Evolutionary conservation across 164 flowering plant genomes (phyloP), one percentile per base, ranked within the genome.

Genomic region (Chimonanthus salicifolius): DNA sequence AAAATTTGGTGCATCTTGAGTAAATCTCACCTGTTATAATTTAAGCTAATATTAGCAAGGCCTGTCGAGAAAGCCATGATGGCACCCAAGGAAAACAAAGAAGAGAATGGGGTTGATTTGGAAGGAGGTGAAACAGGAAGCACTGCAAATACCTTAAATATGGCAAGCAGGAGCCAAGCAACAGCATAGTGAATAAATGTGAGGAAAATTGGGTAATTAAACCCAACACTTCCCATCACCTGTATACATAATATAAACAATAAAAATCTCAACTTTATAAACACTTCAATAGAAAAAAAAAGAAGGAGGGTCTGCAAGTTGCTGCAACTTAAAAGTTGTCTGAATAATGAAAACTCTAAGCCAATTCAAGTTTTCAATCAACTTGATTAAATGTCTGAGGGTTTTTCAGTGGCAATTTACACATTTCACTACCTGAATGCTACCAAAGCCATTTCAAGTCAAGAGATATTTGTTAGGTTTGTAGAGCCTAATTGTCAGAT

Each of bases 211-310:
- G 98, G 98, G 75, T 78, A 91, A 68, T 87, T 86, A 64, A 93
- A 94, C 20, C 98, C 98, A 72, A 90, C 84, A 80, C 64, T 88
- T 43, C 90, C 92, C 94, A 94, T 85, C 68, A 94, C 97, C 98
- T 94, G 81, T 16, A 69, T 50, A 47, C 66, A 74, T 58, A 47
- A 66, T 54, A 16, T 10, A 54, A 54, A 13, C 60, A 13, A 54
- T 54, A 4, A 54, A 54, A 10, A 54, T 16, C 15, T 54, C 9
- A 70, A 70, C 64, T 16, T 6, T 54, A 10, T 0, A 13, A 54
- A 54, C 33, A 33, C 1, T 33, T 33, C 33, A 33, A 33, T 33
- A 33, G 33, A 33, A 33, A 33, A 33, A 20, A 20, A 20, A 20
- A 20, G 0, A 33, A 33, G 33, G 33, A 33, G 33, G 33, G 33